Base-by-base conservation (phyloP, 192 early-diverging fungal species). In the Backusella tarrabulga region DNA sequence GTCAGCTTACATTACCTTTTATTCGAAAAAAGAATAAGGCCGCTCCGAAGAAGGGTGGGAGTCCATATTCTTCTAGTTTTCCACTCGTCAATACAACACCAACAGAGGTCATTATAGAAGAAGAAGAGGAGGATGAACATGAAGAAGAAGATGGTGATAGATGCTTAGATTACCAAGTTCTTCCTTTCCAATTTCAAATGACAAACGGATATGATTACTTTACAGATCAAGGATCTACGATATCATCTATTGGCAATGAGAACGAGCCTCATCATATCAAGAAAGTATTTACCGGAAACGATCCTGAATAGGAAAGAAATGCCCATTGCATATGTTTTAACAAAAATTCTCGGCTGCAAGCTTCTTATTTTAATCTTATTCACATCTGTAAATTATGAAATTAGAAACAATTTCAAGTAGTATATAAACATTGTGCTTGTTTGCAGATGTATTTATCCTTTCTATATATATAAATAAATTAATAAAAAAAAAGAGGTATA, bases 161-260 rank as follows among this genome's bases (percentile, higher is more conserved):
- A 44, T 50, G 46, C 19, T n/a, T 50, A 50, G 21, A 29, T 63
- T 63, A 63, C 26, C 56, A 63, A 63, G 56, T 63, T 63, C 56
- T 63, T 14, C 56, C 56, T 11, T 63, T 63, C n/a, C 56, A 63
- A 63, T 63, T 63, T 3, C 56, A 63, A 63, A 63, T 63, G 56
- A 63, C 56, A 11, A 29, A 63, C 3, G 56, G 56, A 14, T 63
- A 63, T 9, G 56, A 63, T 63, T 63, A 29, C 21, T 63, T 29
- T 63, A 63, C 56, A 26, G 56, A 63, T 12, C 56, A 63, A 63
- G 56, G 56, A 9, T 63, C 56, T 26, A 63, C 56, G 9, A 29
- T 63, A 0, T 63, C 56, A 63, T 63, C 56, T 1, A 29, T 63
- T 63, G 23, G 26, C 12, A 63, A 63, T 15, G 56, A 63, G 14